These are phyloP conservation scores for Cladophialophora chaetospira DNA, from an alignment of 2,329 filamentous ascomycete species.

Conservation along the genomic window DNA sequence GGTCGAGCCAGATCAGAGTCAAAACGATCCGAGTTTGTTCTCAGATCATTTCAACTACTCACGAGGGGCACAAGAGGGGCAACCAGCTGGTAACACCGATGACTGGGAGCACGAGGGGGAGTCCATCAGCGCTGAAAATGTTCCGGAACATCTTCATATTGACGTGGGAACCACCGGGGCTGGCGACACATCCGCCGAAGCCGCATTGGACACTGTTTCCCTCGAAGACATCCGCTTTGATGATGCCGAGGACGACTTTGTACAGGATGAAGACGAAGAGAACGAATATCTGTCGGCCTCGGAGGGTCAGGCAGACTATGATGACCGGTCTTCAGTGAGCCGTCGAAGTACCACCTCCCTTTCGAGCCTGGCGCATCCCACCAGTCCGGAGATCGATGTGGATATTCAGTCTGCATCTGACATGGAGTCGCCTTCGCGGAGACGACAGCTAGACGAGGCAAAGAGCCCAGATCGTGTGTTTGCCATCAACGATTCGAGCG, in stretches of 20 bases:
- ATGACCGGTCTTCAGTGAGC: conserved; percentile 6
- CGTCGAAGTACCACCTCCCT: conserved; percentile 9
- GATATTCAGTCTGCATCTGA: neutral
- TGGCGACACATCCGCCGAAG: neutral
- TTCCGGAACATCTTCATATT: neutral
- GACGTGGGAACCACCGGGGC: too few species aligned
- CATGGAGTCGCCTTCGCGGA: neutral
- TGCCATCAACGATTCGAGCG: neutral
- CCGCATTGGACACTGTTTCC: neutral
- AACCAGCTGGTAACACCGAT: neutral
- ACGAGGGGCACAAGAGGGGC: neutral
- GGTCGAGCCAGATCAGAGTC: neutral
- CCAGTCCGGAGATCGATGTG: conserved; percentile 12
- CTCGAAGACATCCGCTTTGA: neutral
- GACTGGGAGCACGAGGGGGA: neutral
- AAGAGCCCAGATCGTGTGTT: neutral
- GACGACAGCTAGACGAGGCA: neutral
- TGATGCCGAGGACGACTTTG: conserved; percentile 12
- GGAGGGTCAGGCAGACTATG: conserved; percentile 6
- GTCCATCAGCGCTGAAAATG: neutral
- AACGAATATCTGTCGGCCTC: conserved; percentile 9
- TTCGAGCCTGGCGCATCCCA: conserved; percentile 11
- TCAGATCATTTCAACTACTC: neutral
- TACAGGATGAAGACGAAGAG: conserved; percentile 16
- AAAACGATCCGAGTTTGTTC: neutral